Percentiles rank a stretch among this genome's conserved stretches.
Conservation (phyloP, 2,329 filamentous ascomycete genomes). For the Colletotrichum coccodes region DNA sequence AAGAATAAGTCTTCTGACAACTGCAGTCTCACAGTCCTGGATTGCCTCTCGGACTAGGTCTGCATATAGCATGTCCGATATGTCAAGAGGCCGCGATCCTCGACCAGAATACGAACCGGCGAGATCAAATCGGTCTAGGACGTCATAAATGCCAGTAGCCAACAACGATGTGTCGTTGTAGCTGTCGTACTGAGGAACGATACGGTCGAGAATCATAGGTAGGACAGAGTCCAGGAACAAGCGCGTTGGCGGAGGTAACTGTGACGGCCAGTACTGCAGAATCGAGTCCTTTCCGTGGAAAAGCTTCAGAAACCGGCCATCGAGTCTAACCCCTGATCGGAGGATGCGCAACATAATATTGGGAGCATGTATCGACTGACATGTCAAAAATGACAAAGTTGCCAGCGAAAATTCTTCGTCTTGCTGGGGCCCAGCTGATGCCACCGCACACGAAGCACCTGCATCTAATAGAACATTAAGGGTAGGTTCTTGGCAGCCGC, state of each 20-base stretch:
- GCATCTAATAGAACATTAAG: constrained; percentile 41
- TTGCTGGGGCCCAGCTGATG: not conserved
- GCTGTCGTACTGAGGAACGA: not conserved
- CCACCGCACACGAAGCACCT: constrained; percentile 22
- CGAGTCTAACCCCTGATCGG: not conserved
- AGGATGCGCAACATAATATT: not conserved
- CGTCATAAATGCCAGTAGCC: not conserved
- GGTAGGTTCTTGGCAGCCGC: constrained; percentile 34
- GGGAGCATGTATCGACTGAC: constrained; percentile 2
- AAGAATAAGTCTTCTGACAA: constrained; percentile 18
- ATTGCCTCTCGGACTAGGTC: not conserved
- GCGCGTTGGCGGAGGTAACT: not conserved
- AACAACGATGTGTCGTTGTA: not conserved
- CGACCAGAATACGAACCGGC: no score
- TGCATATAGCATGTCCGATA: not conserved
- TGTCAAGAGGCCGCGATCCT: not conserved
- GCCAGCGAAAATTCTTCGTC: constrained; percentile 12
- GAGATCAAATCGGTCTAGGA: not conserved
- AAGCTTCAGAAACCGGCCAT: constrained; percentile 3
- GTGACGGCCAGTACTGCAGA: constrained; percentile 4
- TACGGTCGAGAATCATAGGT: constrained; percentile 3
- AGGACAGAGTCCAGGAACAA: constrained; percentile 2
- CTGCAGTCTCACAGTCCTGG: not conserved
- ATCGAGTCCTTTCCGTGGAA: constrained; percentile 3
- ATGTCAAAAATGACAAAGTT: constrained; percentile 18